Evolutionary conservation across 75 land plant species (phyloP).

Genomic region (Selaginella moellendorffii): DNA sequence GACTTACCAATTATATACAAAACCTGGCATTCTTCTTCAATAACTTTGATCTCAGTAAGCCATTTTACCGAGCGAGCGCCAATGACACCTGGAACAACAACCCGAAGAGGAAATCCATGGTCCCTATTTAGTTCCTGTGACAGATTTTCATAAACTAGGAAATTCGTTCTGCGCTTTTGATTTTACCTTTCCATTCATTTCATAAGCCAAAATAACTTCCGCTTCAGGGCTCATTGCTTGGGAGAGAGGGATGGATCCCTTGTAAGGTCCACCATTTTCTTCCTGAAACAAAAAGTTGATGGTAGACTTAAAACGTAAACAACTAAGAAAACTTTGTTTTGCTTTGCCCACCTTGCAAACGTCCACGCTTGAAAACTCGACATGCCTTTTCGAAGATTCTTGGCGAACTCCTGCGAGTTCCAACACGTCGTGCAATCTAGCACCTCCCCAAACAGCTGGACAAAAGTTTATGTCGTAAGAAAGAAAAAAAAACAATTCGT

Average conservation of each 20-base stretch:
- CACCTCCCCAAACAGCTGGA: slow-evolving; percentile 88
- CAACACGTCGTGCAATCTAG: slow-evolving; percentile 77
- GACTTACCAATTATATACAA: neutral
- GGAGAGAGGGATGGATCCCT: slow-evolving; percentile 69
- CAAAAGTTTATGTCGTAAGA: neutral
- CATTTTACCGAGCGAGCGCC: slow-evolving; percentile 99
- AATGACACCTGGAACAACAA: slow-evolving; percentile 90
- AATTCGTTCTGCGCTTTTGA: neutral
- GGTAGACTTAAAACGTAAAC: neutral
- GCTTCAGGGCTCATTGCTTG: slow-evolving; percentile 86
- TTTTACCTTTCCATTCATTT: slow-evolving; percentile 95
- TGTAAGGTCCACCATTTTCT: slow-evolving; percentile 96
- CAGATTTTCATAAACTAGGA: slow-evolving; percentile 4
- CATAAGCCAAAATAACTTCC: slow-evolving; percentile 92
- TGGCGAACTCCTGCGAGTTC: slow-evolving; percentile 57
- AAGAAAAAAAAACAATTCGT: no score
- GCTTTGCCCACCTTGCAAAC: slow-evolving; percentile 46
- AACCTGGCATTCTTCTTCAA: slow-evolving; percentile 85
- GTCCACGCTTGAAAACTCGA: slow-evolving; percentile 84
- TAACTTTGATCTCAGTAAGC: slow-evolving; percentile 61
- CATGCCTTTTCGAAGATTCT: slow-evolving; percentile 60
- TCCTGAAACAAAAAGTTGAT: no score
- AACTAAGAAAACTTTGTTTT: neutral
- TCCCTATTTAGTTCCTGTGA: slow-evolving; percentile 72
- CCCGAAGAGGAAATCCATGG: slow-evolving; percentile 95